Evolutionary conservation across 1,139 yeast species (phyloP).

Genomic region (Nadsonia starkeyi-henricii): DNA sequence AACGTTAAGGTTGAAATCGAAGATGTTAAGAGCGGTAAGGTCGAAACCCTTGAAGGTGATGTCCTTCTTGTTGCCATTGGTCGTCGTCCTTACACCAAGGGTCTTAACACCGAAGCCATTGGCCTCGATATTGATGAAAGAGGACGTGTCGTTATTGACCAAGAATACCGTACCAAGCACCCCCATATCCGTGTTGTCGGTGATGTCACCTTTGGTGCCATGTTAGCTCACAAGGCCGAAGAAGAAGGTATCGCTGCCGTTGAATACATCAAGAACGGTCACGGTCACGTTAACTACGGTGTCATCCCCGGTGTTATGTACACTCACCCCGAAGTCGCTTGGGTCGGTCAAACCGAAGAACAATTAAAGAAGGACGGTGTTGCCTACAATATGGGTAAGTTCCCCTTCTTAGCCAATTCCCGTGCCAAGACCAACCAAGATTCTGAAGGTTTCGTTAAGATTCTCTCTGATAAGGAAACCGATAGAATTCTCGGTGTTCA

Average conservation of each 20-base stretch:
- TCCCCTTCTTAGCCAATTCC: conserved; percentile 97
- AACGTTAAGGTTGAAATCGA: conserved; percentile 77
- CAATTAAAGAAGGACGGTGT: conserved; percentile 90
- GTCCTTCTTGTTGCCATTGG: conserved; percentile 95
- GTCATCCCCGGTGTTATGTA: conserved; percentile 98
- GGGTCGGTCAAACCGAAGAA: conserved; percentile 97
- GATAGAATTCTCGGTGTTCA: conserved; percentile 95
- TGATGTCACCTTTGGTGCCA: conserved; percentile 95
- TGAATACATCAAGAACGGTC: conserved; percentile 83
- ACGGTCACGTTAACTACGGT: conserved; percentile 96
- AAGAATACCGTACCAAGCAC: conserved; percentile 81
- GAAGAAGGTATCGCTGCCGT: conserved; percentile 99
- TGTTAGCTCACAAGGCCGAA: conserved; percentile 99
- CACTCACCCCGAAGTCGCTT: conserved; percentile 97
- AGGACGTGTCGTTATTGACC: conserved; percentile 89
- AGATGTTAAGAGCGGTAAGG: conserved; percentile 74
- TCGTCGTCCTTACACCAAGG: conserved; percentile 93
- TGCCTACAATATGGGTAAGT: conserved; percentile 86
- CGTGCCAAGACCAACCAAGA: conserved; percentile 98
- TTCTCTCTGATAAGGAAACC: conserved; percentile 91
- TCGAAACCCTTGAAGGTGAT: conserved; percentile 73
- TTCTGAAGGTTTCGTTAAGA: conserved; percentile 94
- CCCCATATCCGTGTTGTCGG: conserved; percentile 96
- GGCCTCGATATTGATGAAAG: conserved; percentile 84
- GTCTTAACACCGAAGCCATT: conserved; percentile 74